Percentiles rank a stretch among this genome's conserved stretches.
Evolutionary conservation across 2,329 filamentous ascomycete species (phyloP).

Genomic region (Keithomyces neogunnii): DNA sequence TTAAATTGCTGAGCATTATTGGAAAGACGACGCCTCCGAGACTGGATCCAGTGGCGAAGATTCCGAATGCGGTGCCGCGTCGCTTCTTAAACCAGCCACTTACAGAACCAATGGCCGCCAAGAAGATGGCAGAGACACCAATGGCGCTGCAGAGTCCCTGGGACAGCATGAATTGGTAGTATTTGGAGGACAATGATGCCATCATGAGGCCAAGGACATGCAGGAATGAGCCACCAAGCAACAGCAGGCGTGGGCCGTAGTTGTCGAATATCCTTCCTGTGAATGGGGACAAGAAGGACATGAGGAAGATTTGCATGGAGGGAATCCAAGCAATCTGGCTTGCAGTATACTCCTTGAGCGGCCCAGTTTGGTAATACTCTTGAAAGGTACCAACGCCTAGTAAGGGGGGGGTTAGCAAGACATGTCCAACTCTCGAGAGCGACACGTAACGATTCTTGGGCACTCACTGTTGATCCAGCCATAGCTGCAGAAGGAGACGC

Average conservation of each 20-base stretch:
- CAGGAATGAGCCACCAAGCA: conserved; percentile 42
- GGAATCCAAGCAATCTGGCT: conserved; percentile 56
- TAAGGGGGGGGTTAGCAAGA: conserved; percentile 3
- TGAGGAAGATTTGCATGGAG: conserved; percentile 35
- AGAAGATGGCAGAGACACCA: conserved; percentile 25
- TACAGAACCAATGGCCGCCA: conserved; percentile 23
- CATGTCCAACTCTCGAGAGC: no score
- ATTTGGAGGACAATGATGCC: conserved; percentile 6
- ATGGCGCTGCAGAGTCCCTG: conserved; percentile 30
- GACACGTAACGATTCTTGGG: no score
- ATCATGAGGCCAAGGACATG: conserved; percentile 45
- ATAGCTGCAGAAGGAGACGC: conserved; percentile 25
- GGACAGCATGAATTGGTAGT: conserved; percentile 16
- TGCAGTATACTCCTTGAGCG: conserved; percentile 38
- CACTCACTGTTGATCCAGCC: conserved; percentile 18
- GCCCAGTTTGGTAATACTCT: conserved; percentile 44
- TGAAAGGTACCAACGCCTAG: conserved; percentile 44
- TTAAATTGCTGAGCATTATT: conserved; percentile 29
- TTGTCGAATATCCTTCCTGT: conserved; percentile 42
- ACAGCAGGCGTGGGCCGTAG: conserved; percentile 49
- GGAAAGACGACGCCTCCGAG: conserved; percentile 32
- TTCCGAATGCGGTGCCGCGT: conserved; percentile 25
- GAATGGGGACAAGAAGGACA: conserved; percentile 1
- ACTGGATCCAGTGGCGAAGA: conserved; percentile 25
- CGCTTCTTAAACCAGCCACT: conserved; percentile 26